Conservation (phyloP, 1,284 basidiomycete species). For the Apiotrichum gamsii region DNA sequence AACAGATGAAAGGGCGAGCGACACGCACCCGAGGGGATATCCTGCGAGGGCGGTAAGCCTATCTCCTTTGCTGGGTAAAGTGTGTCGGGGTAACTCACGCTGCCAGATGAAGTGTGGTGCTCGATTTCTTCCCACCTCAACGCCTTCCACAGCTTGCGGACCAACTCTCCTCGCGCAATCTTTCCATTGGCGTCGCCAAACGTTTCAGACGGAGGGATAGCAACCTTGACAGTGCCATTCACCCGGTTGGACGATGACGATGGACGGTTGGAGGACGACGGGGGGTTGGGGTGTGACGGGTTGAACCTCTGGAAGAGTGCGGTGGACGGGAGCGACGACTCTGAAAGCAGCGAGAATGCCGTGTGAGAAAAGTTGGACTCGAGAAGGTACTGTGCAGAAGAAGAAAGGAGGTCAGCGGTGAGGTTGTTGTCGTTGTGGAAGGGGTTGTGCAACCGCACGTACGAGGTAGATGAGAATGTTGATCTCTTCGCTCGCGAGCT, state of each 20-base stretch:
- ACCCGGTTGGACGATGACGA: constrained; percentile 7
- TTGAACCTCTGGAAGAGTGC: constrained; percentile 40
- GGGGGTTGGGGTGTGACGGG: constrained; percentile 25
- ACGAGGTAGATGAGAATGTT: constrained; percentile 45
- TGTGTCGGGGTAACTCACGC: too few relatives aligned
- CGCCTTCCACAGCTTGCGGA: constrained; percentile 42
- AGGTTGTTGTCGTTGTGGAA: background rate
- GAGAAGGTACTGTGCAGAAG: constrained; percentile 32
- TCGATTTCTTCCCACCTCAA: constrained; percentile 43
- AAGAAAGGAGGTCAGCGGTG: background rate
- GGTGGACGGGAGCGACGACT: constrained; percentile 35
- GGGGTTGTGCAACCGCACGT: background rate
- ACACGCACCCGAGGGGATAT: constrained; percentile 13
- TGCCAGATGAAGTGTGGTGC: constrained; percentile 27
- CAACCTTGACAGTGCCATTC: constrained; percentile 6
- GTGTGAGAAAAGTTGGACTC: constrained; percentile 44
- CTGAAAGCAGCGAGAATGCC: constrained; percentile 39
- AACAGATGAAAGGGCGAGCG: constrained; percentile 39
- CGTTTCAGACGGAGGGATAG: background rate
- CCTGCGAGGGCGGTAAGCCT: background rate
- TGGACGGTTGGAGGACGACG: background rate
- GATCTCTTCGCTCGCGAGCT: constrained; percentile 39
- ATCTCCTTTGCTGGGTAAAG: background rate
- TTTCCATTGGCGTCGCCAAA: constrained; percentile 12
- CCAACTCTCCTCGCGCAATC: constrained; percentile 38